Evolutionary conservation across 192 early-diverging fungal genomes (phyloP).

Genomic region (Podila minutissima): DNA sequence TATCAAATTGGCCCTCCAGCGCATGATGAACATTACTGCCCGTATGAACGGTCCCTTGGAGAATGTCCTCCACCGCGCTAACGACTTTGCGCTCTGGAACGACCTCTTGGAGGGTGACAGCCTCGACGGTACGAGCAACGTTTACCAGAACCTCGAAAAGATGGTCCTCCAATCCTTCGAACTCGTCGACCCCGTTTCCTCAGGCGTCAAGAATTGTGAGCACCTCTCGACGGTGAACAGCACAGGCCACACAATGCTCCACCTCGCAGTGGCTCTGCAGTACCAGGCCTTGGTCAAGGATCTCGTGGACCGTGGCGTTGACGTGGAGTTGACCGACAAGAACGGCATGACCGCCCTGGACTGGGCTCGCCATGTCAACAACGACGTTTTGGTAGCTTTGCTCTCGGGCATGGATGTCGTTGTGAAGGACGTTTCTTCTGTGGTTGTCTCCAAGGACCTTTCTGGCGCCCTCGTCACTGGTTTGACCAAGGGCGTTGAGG

Average conservation of each 20-base stretch:
- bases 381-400: conserved; percentile 9
- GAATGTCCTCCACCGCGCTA: conserved; percentile 30
- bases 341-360: conserved; percentile 63
- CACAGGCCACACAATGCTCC: conserved; percentile 69
- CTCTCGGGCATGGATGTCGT: not conserved
- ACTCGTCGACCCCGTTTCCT: conserved; percentile 19
- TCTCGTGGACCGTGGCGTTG: conserved; percentile 57
- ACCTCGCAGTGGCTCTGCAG: conserved; percentile 68
- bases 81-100: conserved; percentile 39
- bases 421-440: not conserved
- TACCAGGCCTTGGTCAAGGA: conserved; percentile 57
- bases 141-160: conserved; percentile 27
- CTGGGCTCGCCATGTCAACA: conserved; percentile 16
- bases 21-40: conserved; percentile 42
- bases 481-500: not conserved
- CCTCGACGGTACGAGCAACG: not conserved
- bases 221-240: conserved; percentile 30
- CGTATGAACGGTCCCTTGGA: conserved; percentile 32
- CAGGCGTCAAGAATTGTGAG: conserved; percentile 8
- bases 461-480: not conserved
- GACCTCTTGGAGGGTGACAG: conserved; percentile 20
- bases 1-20: conserved; percentile 45
- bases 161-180: conserved; percentile 45
- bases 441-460: not conserved
- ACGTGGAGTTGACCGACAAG: conserved; percentile 59